Percentiles rank a stretch among this genome's conserved stretches.
Evolutionary conservation across 2,329 filamentous ascomycete genomes (phyloP).

Genomic region (Fonsecaea erecta): DNA sequence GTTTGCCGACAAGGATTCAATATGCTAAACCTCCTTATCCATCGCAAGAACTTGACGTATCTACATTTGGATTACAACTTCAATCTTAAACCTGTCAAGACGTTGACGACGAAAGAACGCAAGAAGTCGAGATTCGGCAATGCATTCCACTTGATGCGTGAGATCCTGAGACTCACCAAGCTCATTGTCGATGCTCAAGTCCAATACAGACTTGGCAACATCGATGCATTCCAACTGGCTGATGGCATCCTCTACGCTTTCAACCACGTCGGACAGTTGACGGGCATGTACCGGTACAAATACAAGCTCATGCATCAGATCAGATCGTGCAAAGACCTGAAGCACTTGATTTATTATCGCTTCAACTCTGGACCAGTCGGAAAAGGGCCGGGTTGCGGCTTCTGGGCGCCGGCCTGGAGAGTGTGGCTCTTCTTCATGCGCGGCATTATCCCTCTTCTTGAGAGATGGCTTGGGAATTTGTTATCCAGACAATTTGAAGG

Average conservation of each 20-base stretch:
- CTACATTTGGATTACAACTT: constrained; percentile 99
- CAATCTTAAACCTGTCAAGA: constrained; percentile 98
- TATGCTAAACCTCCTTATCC: constrained; percentile 96
- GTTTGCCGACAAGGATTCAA: constrained; percentile 98
- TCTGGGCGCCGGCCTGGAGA: constrained; percentile 98
- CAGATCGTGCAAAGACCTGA: constrained; percentile 96
- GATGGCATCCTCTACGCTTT: constrained; percentile 99
- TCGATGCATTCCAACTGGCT: constrained; percentile 97
- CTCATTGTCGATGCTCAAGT: constrained; percentile 98
- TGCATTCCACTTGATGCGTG: constrained; percentile 97
- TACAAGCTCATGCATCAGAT: constrained; percentile 99
- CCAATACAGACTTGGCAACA: constrained; percentile 95
- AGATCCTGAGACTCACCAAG: constrained; percentile 93
- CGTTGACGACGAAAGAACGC: constrained; percentile 94
- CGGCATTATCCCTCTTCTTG: constrained; percentile 93
- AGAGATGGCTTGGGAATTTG: constrained; percentile 96
- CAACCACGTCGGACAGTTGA: constrained; percentile 97
- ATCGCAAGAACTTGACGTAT: constrained; percentile 97
- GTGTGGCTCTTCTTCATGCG: constrained; percentile 99
- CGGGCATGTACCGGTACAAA: constrained; percentile 99
- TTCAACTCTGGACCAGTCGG: constrained; percentile 97
- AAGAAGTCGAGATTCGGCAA: constrained; percentile 99
- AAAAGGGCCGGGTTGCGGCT: constrained; percentile 96
- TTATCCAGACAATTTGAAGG: constrained; percentile 97
- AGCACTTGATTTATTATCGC: constrained; percentile 98